A percentile compares a stretch with the other conserved stretches of the same genome.
Evolutionary conservation across 2,329 filamentous ascomycete genomes (phyloP).

Genomic region (Microdochium trichocladiopsis): DNA sequence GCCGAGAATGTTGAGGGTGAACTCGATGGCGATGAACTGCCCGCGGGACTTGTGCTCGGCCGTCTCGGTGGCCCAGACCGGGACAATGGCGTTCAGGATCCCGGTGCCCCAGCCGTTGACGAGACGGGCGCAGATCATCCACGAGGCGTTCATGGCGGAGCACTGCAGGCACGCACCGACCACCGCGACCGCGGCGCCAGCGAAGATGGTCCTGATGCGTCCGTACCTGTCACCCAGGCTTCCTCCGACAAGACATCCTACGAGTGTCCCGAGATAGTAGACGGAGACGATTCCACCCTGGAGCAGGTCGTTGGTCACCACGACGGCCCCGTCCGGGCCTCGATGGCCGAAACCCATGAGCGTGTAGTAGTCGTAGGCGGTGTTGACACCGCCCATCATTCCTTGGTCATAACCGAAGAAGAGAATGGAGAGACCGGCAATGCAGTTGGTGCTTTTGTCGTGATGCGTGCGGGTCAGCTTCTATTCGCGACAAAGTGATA

Average conservation of each 20-base stretch:
- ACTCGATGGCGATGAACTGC: constrained; percentile 64
- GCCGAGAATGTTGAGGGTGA: constrained; percentile 67
- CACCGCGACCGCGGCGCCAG: constrained; percentile 50
- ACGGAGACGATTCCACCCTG: constrained; percentile 55
- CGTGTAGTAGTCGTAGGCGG: constrained; percentile 54
- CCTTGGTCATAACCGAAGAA: constrained; percentile 58
- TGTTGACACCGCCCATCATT: constrained; percentile 60
- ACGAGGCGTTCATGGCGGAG: constrained; percentile 56
- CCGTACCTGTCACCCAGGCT: constrained; percentile 57
- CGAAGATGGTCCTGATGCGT: constrained; percentile 55
- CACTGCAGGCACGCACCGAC: constrained; percentile 58
- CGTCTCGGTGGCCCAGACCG: constrained; percentile 66
- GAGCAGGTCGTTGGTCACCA: constrained; percentile 51
- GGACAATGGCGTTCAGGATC: constrained; percentile 62
- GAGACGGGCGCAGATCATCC: constrained; percentile 62
- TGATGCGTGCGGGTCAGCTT: neutral
- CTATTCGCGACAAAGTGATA: neutral
- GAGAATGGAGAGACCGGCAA: constrained; percentile 60
- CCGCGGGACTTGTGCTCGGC: constrained; percentile 62
- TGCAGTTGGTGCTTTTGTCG: constrained; percentile 43
- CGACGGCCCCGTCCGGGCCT: constrained; percentile 36
- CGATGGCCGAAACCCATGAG: constrained; percentile 60
- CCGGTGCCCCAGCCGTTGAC: constrained; percentile 63
- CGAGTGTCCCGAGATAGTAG: constrained; percentile 52
- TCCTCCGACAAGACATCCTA: constrained; percentile 57